Evolutionary conservation across 495 filamentous ascomycete species (phyloP).

Genomic region (Aspergillus cavernicola): DNA sequence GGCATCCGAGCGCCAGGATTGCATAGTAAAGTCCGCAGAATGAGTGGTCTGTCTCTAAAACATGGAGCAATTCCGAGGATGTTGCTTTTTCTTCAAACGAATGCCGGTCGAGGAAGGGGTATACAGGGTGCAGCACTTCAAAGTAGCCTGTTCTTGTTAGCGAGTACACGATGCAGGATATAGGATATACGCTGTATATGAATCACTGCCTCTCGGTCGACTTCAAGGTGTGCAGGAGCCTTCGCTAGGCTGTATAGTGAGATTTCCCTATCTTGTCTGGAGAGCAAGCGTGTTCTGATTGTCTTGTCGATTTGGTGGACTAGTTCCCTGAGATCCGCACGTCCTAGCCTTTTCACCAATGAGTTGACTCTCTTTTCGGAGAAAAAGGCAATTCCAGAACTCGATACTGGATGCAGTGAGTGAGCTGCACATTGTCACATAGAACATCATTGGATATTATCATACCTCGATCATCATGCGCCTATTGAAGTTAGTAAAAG

Average conservation of each 20-base stretch:
- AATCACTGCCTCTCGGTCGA: not conserved
- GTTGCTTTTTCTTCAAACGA: slow-evolving; percentile 1
- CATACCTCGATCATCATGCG: too few species aligned
- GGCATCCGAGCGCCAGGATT: slow-evolving; percentile 29
- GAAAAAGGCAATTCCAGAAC: slow-evolving; percentile 11
- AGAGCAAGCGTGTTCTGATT: slow-evolving; percentile 4
- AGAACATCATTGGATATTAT: not conserved
- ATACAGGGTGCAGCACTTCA: slow-evolving; percentile 5
- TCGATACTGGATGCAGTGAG: not conserved
- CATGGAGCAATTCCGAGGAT: not conserved
- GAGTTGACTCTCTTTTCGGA: slow-evolving; percentile 5
- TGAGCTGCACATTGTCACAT: not conserved
- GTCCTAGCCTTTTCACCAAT: not conserved
- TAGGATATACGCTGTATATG: too few species aligned
- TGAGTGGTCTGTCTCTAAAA: not conserved
- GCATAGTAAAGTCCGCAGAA: slow-evolving; percentile 29
- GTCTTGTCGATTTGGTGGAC: slow-evolving; percentile 5
- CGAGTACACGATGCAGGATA: not conserved
- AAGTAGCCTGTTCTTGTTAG: slow-evolving; percentile 4
- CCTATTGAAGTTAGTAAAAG: too few species aligned
- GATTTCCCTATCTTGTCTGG: not conserved
- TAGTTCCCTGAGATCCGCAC: not conserved
- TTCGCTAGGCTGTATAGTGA: not conserved
- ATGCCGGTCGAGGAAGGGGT: slow-evolving; percentile 3
- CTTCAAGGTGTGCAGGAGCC: not conserved